Percentiles rank a stretch among this genome's conserved stretches.
These are phyloP conservation scores for Uronychia binucleata DNA, from an alignment of 73 alveolate genomes.

Conservation along the genomic window DNA sequence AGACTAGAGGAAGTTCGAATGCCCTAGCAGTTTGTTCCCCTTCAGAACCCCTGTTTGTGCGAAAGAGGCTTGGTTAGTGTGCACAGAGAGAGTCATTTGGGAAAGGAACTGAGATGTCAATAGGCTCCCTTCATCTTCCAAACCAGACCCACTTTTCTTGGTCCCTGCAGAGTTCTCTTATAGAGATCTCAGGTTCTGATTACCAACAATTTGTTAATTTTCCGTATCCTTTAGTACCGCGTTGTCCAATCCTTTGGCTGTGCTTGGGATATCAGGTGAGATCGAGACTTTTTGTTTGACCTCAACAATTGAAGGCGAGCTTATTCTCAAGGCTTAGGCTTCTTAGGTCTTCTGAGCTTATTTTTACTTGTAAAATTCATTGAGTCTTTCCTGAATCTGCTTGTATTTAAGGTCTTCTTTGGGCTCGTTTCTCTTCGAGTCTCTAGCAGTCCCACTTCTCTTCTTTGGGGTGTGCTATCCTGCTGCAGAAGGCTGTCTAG, in stretches of 20 bases:
- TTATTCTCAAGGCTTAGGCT: background rate
- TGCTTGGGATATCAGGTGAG: background rate
- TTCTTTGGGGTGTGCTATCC: no score
- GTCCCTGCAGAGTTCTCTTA: background rate
- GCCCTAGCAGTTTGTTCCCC: no score
- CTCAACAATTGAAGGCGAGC: no score
- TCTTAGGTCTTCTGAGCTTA: background rate
- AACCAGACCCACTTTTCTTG: background rate
- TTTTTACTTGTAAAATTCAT: background rate
- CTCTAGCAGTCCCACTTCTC: no score
- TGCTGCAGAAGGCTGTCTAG: no score
- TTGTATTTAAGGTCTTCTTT: no score
- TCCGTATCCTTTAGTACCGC: background rate
- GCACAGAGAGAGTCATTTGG: background rate
- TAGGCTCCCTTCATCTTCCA: background rate
- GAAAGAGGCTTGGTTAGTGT: background rate
- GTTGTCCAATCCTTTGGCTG: background rate
- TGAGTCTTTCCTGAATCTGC: background rate
- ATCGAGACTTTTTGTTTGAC: no score
- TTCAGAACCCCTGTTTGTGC: background rate
- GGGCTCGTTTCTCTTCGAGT: no score
- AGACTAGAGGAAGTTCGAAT: background rate
- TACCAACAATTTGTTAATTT: no score
- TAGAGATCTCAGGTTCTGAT: background rate
- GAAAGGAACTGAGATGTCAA: background rate